phyloP scores from a whole-genome alignment of 2,329 filamentous ascomycete genomes.

The Ascochyta rabiei region DNA sequence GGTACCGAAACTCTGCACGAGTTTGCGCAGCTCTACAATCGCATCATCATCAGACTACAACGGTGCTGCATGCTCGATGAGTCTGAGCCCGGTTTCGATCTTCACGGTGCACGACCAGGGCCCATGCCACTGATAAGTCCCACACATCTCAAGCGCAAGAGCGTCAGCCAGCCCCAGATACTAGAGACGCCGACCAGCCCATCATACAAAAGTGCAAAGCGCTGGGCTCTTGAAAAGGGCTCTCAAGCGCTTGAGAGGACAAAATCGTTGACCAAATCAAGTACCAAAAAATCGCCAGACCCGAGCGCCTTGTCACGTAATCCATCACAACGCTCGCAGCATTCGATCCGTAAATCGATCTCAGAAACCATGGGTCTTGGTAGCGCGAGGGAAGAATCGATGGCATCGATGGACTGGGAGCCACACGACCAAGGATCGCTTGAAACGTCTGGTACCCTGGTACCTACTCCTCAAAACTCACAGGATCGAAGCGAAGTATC shows the following conservation, averaged over 20 bases:
- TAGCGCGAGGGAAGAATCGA: conserved; percentile 37
- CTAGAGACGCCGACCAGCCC: conserved; percentile 37
- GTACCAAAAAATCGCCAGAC: conserved; percentile 37
- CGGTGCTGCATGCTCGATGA: conserved; percentile 49
- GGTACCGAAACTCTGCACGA: conserved; percentile 40
- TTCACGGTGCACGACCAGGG: conserved; percentile 33
- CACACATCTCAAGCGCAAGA: conserved; percentile 42
- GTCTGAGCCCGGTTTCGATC: conserved; percentile 40
- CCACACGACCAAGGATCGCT: conserved; percentile 29
- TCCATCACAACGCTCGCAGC: conserved; percentile 40
- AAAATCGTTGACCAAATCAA: conserved; percentile 38
- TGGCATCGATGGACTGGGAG: conserved; percentile 38
- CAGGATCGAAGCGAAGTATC: conserved; percentile 36
- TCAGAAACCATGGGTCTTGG: conserved; percentile 39
- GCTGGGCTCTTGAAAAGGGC: conserved; percentile 45
- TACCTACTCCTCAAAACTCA: conserved; percentile 36
- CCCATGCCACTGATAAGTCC: conserved; percentile 27
- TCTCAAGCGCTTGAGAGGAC: conserved; percentile 43
- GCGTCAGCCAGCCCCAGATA: conserved; percentile 31
- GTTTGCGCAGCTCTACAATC: conserved; percentile 43
- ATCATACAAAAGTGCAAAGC: conserved; percentile 44
- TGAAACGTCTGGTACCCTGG: conserved; percentile 33
- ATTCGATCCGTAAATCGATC: conserved; percentile 43
- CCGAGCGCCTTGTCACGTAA: conserved; percentile 33
- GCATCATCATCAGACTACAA: conserved; percentile 54